These are phyloP conservation scores for Globomyces pollinis-pini DNA, from an alignment of 192 early-diverging fungal species.

Conservation along the genomic window DNA sequence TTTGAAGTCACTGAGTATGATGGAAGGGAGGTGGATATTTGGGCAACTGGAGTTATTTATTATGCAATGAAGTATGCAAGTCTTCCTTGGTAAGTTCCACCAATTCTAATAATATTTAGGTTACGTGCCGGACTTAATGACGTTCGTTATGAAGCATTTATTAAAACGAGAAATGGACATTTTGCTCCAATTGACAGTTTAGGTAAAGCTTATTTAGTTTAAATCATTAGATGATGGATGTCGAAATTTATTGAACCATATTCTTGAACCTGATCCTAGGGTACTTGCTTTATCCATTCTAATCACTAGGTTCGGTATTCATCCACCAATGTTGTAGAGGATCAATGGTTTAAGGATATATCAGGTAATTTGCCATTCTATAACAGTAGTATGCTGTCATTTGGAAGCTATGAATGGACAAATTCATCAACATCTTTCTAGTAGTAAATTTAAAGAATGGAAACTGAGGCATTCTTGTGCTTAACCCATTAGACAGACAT, in stretches of 20 bases:
- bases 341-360: conserved; percentile 14
- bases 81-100: conserved; percentile 17
- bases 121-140: conserved; percentile 8
- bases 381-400: conserved; percentile 1
- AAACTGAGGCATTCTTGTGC: no score
- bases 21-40: conserved; percentile 15
- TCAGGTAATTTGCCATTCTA: neutral
- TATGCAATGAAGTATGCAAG: conserved; percentile 12
- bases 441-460: conserved; percentile 1
- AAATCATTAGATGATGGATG: no score
- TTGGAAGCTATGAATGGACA: conserved; percentile 2
- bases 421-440: conserved; percentile 4
- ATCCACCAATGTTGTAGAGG: conserved; percentile 1
- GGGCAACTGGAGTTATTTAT: conserved; percentile 18
- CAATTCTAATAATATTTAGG: no score
- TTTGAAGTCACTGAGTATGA: conserved; percentile 13
- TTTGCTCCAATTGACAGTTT: conserved; percentile 10
- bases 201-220: no score
- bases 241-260: conserved; percentile 9
- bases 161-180: conserved; percentile 4
- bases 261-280: conserved; percentile 16
- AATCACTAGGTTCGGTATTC: conserved; percentile 2
- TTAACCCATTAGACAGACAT: no score
- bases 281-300: no score
- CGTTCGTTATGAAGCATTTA: conserved; percentile 7